These are phyloP conservation scores for Amaranthus palmeri DNA, from an alignment of 148 eudicot species.

Conservation along the genomic window DNA sequence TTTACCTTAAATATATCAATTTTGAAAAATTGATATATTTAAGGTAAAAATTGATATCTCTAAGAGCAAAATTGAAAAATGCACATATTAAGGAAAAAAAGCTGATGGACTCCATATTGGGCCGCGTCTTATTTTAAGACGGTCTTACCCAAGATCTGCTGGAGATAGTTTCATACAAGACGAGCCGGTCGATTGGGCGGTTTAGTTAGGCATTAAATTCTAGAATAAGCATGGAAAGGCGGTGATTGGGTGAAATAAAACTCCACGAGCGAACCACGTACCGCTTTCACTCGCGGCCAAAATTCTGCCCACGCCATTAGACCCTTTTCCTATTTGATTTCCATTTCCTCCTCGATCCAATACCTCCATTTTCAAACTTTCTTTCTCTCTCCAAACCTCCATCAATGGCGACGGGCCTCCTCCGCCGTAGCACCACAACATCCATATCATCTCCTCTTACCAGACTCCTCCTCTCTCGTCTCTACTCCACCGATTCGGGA, in stretches of 20 bases:
- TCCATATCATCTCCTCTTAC: conserved; percentile 17
- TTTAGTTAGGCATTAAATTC: no score
- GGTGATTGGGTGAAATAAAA: not conserved
- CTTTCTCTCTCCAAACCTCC: not conserved
- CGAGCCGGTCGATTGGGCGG: no score
- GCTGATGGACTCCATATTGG: no score
- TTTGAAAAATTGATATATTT: no score
- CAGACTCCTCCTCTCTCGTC: conserved; percentile 31
- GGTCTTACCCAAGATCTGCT: no score
- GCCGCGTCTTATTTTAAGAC: no score
- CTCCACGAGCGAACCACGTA: conserved; percentile 16
- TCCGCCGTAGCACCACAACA: conserved; percentile 33
- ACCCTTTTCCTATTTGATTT: not conserved
- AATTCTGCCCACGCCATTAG: not conserved
- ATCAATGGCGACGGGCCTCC: conserved; percentile 50
- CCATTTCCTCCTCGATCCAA: not conserved
- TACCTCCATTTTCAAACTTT: not conserved
- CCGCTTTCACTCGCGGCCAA: conserved; percentile 6
- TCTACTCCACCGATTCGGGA: conserved; percentile 40
- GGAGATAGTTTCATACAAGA: no score
- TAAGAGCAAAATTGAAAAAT: no score
- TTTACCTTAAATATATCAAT: no score
- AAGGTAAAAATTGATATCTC: no score
- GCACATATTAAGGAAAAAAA: no score
- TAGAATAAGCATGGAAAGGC: no score